Evolutionary conservation across 306 rosid genomes (phyloP).

Genomic region (Vigna unguiculata): DNA sequence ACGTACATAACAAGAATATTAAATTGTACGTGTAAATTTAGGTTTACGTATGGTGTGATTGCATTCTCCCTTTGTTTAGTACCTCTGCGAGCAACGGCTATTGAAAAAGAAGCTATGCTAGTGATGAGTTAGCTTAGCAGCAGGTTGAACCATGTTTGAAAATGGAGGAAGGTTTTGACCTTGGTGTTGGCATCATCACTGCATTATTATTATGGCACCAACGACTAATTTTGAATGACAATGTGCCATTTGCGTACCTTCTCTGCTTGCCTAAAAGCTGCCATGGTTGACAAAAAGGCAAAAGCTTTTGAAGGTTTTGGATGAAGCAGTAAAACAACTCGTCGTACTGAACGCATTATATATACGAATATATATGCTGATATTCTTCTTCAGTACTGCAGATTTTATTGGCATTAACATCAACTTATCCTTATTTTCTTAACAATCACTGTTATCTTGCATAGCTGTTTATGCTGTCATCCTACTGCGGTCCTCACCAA

Average conservation of each 20-base stretch:
- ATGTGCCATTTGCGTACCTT: slow-evolving; percentile 6
- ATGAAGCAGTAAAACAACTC: not conserved
- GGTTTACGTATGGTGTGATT: slow-evolving; percentile 17
- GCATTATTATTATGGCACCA: slow-evolving; percentile 38
- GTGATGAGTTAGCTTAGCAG: slow-evolving; percentile 7
- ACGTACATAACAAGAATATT: not conserved
- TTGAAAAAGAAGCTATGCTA: not conserved
- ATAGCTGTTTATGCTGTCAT: not conserved
- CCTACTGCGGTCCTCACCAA: not conserved
- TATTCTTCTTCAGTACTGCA: not conserved
- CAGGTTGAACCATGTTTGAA: not conserved
- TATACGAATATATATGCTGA: too few species aligned
- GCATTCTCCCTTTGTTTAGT: not conserved
- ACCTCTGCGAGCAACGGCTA: slow-evolving; percentile 26
- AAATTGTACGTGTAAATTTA: slow-evolving; percentile 13
- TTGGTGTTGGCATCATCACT: slow-evolving; percentile 29
- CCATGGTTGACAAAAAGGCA: slow-evolving; percentile 36
- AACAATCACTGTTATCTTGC: not conserved
- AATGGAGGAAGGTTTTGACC: slow-evolving; percentile 25
- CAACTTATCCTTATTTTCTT: not conserved
- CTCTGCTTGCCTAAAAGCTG: slow-evolving; percentile 36
- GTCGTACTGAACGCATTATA: not conserved
- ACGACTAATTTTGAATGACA: slow-evolving; percentile 27
- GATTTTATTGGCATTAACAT: not conserved
- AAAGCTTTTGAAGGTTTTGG: slow-evolving; percentile 24